Evolutionary conservation across 306 rosid species (phyloP).

Genomic region (Neltuma alba): DNA sequence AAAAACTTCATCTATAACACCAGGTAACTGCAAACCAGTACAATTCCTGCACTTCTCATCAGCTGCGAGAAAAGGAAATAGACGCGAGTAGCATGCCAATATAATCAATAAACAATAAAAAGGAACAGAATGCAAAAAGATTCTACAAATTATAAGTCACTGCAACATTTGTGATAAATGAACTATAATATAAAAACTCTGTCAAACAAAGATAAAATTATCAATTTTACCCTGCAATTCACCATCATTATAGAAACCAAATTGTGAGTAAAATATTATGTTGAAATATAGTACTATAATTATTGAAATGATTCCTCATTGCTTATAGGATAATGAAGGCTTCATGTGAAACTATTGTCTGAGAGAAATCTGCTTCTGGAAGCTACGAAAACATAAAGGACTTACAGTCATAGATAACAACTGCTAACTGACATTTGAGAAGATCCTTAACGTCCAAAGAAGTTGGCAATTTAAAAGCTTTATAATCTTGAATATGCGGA

Average conservation of each 20-base stretch:
- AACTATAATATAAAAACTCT: slow-evolving; percentile 18
- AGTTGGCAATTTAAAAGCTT: slow-evolving; percentile 63
- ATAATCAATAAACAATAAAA: neutral
- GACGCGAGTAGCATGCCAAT: slow-evolving; percentile 22
- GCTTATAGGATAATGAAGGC: neutral
- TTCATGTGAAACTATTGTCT: slow-evolving; percentile 4
- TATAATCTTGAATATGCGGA: slow-evolving; percentile 75
- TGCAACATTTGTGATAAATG: slow-evolving; percentile 15
- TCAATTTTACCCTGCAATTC: neutral
- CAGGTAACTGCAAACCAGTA: slow-evolving; percentile 93
- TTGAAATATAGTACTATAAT: neutral
- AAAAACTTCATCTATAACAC: slow-evolving; percentile 87
- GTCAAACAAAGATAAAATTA: neutral
- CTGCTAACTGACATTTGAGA: slow-evolving; percentile 76
- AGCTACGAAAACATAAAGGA: slow-evolving; percentile 23
- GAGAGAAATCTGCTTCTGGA: slow-evolving; percentile 6
- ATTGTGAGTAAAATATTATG: neutral
- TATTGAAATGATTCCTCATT: neutral
- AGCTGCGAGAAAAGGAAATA: slow-evolving; percentile 50
- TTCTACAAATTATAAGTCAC: slow-evolving; percentile 1
- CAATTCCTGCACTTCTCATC: slow-evolving; percentile 63
- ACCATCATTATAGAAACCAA: neutral
- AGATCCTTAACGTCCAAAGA: slow-evolving; percentile 58
- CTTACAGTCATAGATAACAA: slow-evolving; percentile 70
- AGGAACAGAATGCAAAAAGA: slow-evolving; percentile 12